phyloP scores from a whole-genome alignment of 139 green algal genomes.

The Picochlorum sp. region DNA sequence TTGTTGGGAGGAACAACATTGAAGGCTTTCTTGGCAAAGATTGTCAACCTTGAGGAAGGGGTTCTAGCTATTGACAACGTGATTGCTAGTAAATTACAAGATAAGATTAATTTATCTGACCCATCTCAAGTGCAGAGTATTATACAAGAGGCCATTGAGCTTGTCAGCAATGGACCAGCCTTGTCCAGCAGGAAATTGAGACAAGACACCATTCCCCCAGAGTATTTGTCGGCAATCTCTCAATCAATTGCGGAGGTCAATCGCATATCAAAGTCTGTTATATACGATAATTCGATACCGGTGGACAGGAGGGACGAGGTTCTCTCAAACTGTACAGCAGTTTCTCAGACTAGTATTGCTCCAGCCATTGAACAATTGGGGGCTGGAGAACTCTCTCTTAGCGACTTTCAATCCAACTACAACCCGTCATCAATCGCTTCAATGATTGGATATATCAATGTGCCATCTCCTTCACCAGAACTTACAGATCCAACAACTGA shows the following conservation, averaged over 20 bases:
- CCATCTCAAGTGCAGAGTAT: conserved; percentile 1
- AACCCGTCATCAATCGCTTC: no score
- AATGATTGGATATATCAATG: no score
- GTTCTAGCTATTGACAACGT: conserved; percentile 2
- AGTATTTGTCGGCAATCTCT: neutral
- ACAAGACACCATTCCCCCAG: neutral
- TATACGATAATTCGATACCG: neutral
- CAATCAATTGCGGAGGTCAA: neutral
- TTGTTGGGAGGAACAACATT: neutral
- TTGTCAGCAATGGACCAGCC: neutral
- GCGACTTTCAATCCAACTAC: neutral
- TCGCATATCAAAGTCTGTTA: neutral
- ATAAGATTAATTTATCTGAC: conserved; percentile 3
- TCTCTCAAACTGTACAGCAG: neutral
- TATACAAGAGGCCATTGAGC: neutral
- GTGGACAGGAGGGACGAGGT: neutral
- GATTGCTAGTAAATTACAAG: neutral
- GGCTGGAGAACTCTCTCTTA: neutral
- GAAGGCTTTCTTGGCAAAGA: neutral
- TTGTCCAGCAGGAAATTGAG: neutral
- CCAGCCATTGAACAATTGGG: neutral
- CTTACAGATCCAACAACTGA: neutral
- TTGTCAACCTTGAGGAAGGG: conserved; percentile 7
- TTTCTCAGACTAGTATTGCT: neutral
- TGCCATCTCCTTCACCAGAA: no score